phyloP scores from a whole-genome alignment of 2,329 filamentous ascomycete species.

The Exserohilum turcica region DNA sequence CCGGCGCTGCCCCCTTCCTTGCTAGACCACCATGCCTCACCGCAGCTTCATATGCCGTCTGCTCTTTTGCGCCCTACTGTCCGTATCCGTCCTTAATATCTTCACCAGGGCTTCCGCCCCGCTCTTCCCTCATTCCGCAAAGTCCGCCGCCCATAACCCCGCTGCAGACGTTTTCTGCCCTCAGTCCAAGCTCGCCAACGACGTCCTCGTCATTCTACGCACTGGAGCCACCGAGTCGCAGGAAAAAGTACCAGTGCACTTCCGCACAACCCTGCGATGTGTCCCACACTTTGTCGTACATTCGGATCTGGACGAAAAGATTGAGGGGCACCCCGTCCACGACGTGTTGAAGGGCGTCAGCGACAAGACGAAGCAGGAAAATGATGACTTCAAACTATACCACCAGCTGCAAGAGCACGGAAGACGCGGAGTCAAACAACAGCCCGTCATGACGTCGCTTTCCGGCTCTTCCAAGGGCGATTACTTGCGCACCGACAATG shows the following conservation, averaged over 20 bases:
- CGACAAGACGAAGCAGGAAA: constrained; percentile 42
- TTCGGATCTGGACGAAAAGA: constrained; percentile 63
- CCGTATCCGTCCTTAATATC: constrained; percentile 43
- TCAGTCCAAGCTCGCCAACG: constrained; percentile 49
- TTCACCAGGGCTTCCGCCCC: constrained; percentile 39
- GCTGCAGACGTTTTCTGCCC: constrained; percentile 37
- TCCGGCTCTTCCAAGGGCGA: constrained; percentile 44
- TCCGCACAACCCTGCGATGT: constrained; percentile 62
- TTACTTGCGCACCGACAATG: constrained; percentile 42
- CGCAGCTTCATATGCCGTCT: constrained; percentile 42
- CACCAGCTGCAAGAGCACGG: constrained; percentile 55
- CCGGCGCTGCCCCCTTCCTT: constrained; percentile 23
- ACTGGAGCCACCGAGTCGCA: constrained; percentile 65
- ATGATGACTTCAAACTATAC: constrained; percentile 61
- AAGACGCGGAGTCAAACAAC: constrained; percentile 47
- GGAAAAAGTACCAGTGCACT: constrained; percentile 63
- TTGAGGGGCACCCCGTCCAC: constrained; percentile 57
- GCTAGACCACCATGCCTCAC: constrained; percentile 33
- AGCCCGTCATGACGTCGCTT: constrained; percentile 36
- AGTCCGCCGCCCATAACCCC: constrained; percentile 21
- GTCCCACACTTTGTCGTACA: constrained; percentile 62
- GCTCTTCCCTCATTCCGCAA: constrained; percentile 35
- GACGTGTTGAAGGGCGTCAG: constrained; percentile 54
- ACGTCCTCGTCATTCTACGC: constrained; percentile 63
- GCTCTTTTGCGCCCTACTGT: constrained; percentile 42